Evolutionary conservation across 768 basidiomycete genomes (phyloP), one percentile per base, ranked within the genome.

Genomic region (Tylopilus sp.): DNA sequence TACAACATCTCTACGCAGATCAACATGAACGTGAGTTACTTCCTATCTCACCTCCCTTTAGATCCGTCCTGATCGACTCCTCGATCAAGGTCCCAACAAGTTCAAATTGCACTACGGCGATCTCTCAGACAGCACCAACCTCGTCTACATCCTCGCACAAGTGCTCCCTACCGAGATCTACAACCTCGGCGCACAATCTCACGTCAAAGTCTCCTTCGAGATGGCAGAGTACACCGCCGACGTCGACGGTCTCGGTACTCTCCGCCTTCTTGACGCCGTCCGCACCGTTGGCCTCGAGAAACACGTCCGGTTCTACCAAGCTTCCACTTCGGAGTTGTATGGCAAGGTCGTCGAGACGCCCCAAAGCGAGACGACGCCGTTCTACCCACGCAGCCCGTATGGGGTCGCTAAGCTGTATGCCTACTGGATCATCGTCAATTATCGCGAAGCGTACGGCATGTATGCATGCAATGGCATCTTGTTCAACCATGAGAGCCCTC

Each of bases 161-260:
- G 93, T 97, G 49, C 89, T 89, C 69, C 95, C 95, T 2, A 86
- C 92, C 20, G 95, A 98, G 73, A 86, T 98, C 54, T 98, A 97
- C 82, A 98, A 98, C 71, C 86, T 98, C 47, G 95, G 93, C 40
- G 95, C 95, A 15, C 95, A 98, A 70, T 93, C 91, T 39, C 95
- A 98, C 74, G 95, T 98, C 76, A 98, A 98, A 71, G 95, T 98
- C 58, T 97, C 94, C 23, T 98, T 98, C 70, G 95, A 98, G 71
- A 95, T 98, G 92, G 91, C 95, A 22, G 95, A 98, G 72, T 98
- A 98, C 75, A 98, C 95, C 0, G 94, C 91, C 45, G 95, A 98
- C 64, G 95, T 98, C 44, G 95, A 98, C 61, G 95, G 86, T 8
- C 79, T 98, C 36, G 95, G 95, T 48, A 98, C 95, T 6, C 82